phyloP scores from a whole-genome alignment of 129 eudicot species.

The Calendula officinalis region DNA sequence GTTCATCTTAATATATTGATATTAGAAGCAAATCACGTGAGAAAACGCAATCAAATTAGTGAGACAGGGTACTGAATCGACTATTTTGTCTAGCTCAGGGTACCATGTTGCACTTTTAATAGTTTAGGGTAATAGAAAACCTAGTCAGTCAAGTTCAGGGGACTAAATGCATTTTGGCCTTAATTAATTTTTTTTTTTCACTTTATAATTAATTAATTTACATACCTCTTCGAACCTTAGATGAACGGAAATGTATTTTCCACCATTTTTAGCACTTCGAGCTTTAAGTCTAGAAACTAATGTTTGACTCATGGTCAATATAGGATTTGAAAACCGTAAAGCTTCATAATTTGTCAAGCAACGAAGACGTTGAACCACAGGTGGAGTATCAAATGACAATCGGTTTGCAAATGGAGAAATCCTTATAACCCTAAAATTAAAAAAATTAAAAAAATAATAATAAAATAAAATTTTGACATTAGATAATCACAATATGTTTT shows the following conservation, averaged over 20 bases:
- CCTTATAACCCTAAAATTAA: conserved; percentile 71
- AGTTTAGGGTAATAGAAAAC: too few relatives aligned
- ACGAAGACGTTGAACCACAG: conserved; percentile 82
- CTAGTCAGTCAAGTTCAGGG: too few relatives aligned
- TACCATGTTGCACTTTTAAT: too few relatives aligned
- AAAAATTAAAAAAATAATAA: neutral
- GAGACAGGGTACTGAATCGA: too few relatives aligned
- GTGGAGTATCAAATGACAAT: conserved; percentile 93
- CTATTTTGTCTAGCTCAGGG: too few relatives aligned
- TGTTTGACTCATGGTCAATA: conserved; percentile 57
- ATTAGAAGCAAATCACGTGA: too few relatives aligned
- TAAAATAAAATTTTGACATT: neutral
- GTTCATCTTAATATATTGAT: too few relatives aligned
- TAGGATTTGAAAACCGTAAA: conserved; percentile 72
- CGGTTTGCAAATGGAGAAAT: conserved; percentile 99
- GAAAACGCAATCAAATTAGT: too few relatives aligned
- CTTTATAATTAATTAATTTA: neutral
- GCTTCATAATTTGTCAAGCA: conserved; percentile 97
- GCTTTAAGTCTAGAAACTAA: conserved; percentile 91
- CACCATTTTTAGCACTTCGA: conserved; percentile 69
- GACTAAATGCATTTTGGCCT: too few relatives aligned
- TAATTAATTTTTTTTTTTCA: too few relatives aligned
- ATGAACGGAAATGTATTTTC: conserved; percentile 94
- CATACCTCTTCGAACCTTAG: conserved; percentile 98
- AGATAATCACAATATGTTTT: neutral